phyloP scores from a whole-genome alignment of 352 stramenopile species.

The Hyaloperonospora arabidopsidis region DNA sequence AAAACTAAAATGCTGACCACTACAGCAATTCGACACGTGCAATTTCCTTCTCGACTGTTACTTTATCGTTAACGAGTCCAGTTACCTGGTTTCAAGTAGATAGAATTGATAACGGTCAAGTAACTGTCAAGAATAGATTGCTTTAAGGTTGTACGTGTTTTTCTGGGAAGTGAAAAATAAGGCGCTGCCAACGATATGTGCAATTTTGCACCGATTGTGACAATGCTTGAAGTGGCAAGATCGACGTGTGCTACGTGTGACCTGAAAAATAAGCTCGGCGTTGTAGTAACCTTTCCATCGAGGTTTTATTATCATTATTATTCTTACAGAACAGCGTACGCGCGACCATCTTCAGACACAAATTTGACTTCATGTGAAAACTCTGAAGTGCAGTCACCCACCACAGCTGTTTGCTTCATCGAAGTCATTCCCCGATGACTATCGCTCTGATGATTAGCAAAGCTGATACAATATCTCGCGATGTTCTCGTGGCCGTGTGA shows the following conservation, averaged over 20 bases:
- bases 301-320: slow-evolving; percentile 1
- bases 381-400: slow-evolving; percentile 16
- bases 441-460: slow-evolving; percentile 5
- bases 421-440: slow-evolving; percentile 1
- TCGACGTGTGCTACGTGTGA: background rate
- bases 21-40: no score
- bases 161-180: no score
- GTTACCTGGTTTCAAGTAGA: no score
- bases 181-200: no score
- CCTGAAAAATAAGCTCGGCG: background rate
- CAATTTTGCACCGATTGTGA: no score
- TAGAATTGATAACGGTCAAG: no score
- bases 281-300: slow-evolving; percentile 13
- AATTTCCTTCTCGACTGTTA: no score
- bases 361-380: slow-evolving; percentile 25
- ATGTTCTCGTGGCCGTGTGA: slow-evolving; percentile 26
- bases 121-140: no score
- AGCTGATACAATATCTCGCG: slow-evolving; percentile 26
- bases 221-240: no score
- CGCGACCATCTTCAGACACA: slow-evolving; percentile 29
- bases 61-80: no score
- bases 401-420: slow-evolving; percentile 17
- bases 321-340: slow-evolving; percentile 32
- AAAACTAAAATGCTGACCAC: no score
- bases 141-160: no score